phyloP scores from a whole-genome alignment of 1,284 basidiomycete species.

The Blastosporella zonata region DNA sequence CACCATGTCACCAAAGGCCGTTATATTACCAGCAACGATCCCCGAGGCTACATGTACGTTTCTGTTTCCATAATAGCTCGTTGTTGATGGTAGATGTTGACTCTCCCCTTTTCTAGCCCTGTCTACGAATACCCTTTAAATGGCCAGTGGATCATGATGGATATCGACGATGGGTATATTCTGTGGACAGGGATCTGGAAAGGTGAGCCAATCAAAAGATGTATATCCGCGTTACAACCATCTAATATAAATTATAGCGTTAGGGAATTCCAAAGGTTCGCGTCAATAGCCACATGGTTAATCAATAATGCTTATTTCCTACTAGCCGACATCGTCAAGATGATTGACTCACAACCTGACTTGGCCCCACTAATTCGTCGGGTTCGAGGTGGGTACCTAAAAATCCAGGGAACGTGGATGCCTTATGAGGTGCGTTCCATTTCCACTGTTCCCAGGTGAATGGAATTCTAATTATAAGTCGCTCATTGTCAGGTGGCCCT shows the following conservation, averaged over 20 bases:
- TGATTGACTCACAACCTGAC: conserved; percentile 85
- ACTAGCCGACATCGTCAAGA: conserved; percentile 83
- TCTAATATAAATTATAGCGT: conserved; percentile 41
- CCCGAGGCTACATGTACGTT: conserved; percentile 79
- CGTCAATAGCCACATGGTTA: conserved; percentile 1
- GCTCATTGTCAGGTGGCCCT: conserved; percentile 57
- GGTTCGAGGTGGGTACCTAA: conserved; percentile 82
- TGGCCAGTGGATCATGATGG: conserved; percentile 91
- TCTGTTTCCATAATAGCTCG: neutral
- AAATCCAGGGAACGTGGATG: conserved; percentile 90
- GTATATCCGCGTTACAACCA: conserved; percentile 4
- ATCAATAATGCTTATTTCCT: conserved; percentile 11
- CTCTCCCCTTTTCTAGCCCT: conserved; percentile 43
- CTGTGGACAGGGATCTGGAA: conserved; percentile 89
- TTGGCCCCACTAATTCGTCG: conserved; percentile 75
- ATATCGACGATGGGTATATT: conserved; percentile 85
- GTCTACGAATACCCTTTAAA: conserved; percentile 86
- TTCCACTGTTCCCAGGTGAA: neutral
- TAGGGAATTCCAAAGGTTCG: conserved; percentile 81
- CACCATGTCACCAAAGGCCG: conserved; percentile 82
- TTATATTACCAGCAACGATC: conserved; percentile 84
- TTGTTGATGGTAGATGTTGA: neutral
- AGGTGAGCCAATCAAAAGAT: conserved; percentile 41
- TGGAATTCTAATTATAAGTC: conserved; percentile 6
- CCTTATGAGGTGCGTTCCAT: conserved; percentile 66